Conservation (phyloP, 2,329 filamentous ascomycete genomes). For the Hypoxylon rubiginosum region DNA sequence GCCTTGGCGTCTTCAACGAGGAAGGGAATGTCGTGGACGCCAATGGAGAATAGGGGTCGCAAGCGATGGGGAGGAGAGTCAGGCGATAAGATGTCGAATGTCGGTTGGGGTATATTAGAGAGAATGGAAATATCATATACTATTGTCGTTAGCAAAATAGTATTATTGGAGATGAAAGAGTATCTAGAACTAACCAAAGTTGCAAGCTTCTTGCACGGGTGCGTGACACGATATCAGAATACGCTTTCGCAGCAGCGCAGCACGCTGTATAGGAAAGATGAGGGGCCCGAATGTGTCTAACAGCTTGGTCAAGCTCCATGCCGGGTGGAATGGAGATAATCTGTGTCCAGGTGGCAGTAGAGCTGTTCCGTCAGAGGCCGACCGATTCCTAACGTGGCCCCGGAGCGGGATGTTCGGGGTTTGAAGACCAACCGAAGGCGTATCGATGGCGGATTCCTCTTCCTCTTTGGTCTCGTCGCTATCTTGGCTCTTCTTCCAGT, state of each 20-base stretch:
- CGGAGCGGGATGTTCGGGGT: slow-evolving; percentile 49
- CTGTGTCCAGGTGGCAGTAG: slow-evolving; percentile 72
- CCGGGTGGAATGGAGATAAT: slow-evolving; percentile 85
- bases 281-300: slow-evolving; percentile 89
- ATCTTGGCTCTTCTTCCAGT: slow-evolving; percentile 77
- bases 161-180: not conserved
- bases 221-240: slow-evolving; percentile 89
- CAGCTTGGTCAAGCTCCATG: slow-evolving; percentile 82
- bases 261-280: slow-evolving; percentile 90
- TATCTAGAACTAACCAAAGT: slow-evolving; percentile 76
- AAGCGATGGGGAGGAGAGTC: slow-evolving; percentile 74
- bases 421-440: slow-evolving; percentile 64
- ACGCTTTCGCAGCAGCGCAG: slow-evolving; percentile 86
- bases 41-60: slow-evolving; percentile 90
- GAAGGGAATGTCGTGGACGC: slow-evolving; percentile 90
- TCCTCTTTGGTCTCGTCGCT: slow-evolving; percentile 56
- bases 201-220: slow-evolving; percentile 86
- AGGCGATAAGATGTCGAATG: slow-evolving; percentile 76
- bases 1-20: slow-evolving; percentile 73
- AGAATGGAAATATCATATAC: slow-evolving; percentile 96
- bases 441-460: slow-evolving; percentile 58
- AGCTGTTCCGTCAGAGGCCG: slow-evolving; percentile 72
- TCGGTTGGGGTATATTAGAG: slow-evolving; percentile 84
- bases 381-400: slow-evolving; percentile 68
- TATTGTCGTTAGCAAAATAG: slow-evolving; percentile 54